Evolutionary conservation across 768 basidiomycete genomes (phyloP), one percentile per base, ranked within the genome.

Genomic region (Tricholoma flavovirens): DNA sequence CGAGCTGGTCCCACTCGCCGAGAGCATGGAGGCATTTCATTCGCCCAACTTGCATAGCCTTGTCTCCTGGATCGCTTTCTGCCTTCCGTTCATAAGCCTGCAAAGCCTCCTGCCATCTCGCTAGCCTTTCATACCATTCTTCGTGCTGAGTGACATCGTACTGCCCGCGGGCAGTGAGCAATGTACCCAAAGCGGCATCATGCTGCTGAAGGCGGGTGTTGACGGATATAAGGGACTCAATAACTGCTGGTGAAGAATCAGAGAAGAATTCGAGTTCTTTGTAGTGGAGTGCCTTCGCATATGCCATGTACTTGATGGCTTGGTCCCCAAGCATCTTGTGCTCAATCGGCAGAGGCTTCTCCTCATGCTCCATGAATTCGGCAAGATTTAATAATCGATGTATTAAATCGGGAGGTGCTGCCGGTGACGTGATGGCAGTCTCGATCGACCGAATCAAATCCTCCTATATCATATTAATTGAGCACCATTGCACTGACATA

Each of bases 331-430:
- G 82, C 11, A 90, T 92, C 51, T 91, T 83, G 62, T 94, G 87
- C 63, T 97, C 93, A 58, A 98, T 97, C 1, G 93, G 93, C 1
- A 98, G 77, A 1, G 90, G 82, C 66, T 96, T 96, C 66, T 98
- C 97, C 71, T 98, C 95, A 62, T 98, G 96, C 69, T 98, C 97
- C 91, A 98, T 96, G 69, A 98, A 98, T 68, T 99, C 97, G 4
- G 94, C 94, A 21, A 98, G 80, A 69, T 94, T 94, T 54, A 99
- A 80, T 15, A 98, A 75, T 22, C 91, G 83, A 67, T 97, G 92
- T 17, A 96, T 89, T 26, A 98, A 78, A 46, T 98, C 96, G 2
- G 91, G 79, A 1, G 94, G 92, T 4, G 91, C 85, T 7, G 75
- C 80, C 14, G 79, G 74, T 3, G 92, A 89, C 0, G 82, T 86